Base-by-base conservation (phyloP, 139 green algal species). In the Eudorina sp. region DNA sequence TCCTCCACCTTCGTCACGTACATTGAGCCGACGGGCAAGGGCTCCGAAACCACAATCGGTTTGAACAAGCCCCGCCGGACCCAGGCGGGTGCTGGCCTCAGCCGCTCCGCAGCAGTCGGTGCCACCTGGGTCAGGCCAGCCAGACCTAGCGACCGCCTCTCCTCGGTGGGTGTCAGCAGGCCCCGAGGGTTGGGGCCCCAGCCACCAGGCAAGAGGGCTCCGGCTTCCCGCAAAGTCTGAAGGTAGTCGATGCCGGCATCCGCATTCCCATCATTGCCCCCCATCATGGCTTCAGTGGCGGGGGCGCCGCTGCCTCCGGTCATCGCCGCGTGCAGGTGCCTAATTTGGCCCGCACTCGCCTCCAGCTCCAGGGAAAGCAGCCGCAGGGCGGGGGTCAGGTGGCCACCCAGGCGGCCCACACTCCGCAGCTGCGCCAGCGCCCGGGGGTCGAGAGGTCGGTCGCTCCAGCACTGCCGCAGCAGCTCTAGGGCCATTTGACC, bases 401-500 rank as follows among this genome's bases (percentile, higher is more conserved):
- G 80, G 31, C 85, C 79, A 5, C 90, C 85, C 11, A 87, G 74
- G 18, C 4, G 5, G 0, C 21, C 62, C 0, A 89, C 62, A 29
- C 3, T 75, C 19, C 31, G 19, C 48, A 96, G 88, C 38, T 90
- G 87, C 38, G 70, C 7, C 58, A 75, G 40, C 85, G 94, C 91
- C 29, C 64, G 40, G 7, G 13, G 6, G 27, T 27, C 40, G 58
- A 96, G 84, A 18, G 94, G 92, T 25, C 45, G 51, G 82, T 91
- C 92, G 53, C 46, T 43, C 91, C 91, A 95, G 73, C 77, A 91
- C 87, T 93, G 58, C 25, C 90, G 66, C 78, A 95, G 18, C 23
- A 96, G 88, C 66, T 86, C 51, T 90, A 94, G 69, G 2, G 92
- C 94, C 9, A 41, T 78, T 80, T 95, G 89, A 6, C 66, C 91